Conservation (phyloP, 2,329 filamentous ascomycete genomes). For the Calonectria naviculata region DNA sequence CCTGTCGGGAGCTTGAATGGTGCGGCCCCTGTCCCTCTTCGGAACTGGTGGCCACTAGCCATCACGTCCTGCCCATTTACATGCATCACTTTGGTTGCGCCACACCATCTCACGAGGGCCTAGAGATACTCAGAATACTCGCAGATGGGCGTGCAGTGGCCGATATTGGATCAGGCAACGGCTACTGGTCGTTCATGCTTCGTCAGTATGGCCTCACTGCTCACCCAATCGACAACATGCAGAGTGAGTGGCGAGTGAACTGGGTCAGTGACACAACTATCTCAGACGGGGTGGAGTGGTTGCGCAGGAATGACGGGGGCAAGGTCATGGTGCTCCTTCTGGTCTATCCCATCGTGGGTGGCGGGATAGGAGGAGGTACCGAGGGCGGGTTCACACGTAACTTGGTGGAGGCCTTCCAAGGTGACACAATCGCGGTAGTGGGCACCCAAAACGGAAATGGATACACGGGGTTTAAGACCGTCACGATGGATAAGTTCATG, state of each 20-base stretch:
- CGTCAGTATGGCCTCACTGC: conserved; percentile 66
- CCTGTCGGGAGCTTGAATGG: conserved; percentile 73
- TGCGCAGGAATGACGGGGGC: conserved; percentile 60
- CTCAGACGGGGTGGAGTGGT: conserved; percentile 69
- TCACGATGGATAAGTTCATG: conserved; percentile 76
- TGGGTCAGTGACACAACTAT: conserved; percentile 77
- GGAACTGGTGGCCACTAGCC: conserved; percentile 64
- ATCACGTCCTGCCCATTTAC: conserved; percentile 77
- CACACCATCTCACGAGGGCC: conserved; percentile 73
- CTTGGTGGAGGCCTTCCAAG: conserved; percentile 70
- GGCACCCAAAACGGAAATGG: conserved; percentile 81
- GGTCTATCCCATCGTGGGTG: conserved; percentile 78
- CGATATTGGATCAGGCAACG: conserved; percentile 78
- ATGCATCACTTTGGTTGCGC: conserved; percentile 86
- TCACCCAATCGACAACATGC: conserved; percentile 73
- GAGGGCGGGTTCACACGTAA: conserved; percentile 73
- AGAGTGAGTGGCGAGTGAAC: conserved; percentile 74
- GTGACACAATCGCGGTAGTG: conserved; percentile 75
- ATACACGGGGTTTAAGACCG: conserved; percentile 75
- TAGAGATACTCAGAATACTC: conserved; percentile 69
- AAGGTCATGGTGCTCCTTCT: conserved; percentile 72
- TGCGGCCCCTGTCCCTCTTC: conserved; percentile 67
- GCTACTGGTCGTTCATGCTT: conserved; percentile 81
- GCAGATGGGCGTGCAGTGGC: conserved; percentile 65
- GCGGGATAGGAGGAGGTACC: conserved; percentile 70